Evolutionary conservation across 1,284 basidiomycete genomes (phyloP).

Genomic region (Mycena sp.): DNA sequence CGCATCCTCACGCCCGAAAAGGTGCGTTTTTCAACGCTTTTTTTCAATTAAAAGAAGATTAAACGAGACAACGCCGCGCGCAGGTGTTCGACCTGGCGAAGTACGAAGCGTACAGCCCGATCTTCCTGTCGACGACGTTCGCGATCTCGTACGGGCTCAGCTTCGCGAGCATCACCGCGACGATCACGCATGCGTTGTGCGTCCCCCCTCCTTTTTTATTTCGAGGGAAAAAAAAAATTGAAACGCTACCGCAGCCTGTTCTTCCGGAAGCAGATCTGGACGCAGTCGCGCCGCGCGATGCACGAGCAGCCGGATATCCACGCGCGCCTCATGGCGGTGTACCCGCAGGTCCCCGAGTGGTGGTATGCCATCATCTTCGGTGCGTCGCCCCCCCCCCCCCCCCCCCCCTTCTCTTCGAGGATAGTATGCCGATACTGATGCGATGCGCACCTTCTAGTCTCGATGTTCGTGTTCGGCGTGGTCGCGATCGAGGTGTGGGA

Average conservation of each 20-base stretch:
- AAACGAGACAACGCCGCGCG: no score
- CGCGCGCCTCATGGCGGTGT: conserved; percentile 74
- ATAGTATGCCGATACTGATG: not conserved
- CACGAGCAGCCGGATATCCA: conserved; percentile 81
- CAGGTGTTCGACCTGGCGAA: conserved; percentile 58
- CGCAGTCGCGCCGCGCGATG: conserved; percentile 58
- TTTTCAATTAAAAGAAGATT: no score
- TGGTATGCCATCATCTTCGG: conserved; percentile 64
- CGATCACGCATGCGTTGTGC: conserved; percentile 75
- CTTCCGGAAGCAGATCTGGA: conserved; percentile 82
- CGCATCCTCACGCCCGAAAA: conserved; percentile 61
- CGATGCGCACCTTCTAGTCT: conserved; percentile 21
- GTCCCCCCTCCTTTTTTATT: not conserved
- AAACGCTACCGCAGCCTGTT: conserved; percentile 55
- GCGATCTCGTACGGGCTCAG: conserved; percentile 72
- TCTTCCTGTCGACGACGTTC: conserved; percentile 74
- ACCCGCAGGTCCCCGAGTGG: conserved; percentile 80
- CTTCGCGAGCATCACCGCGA: conserved; percentile 67
- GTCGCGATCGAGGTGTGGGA: conserved; percentile 66
- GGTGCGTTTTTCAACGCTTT: no score
- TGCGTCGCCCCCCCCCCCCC: not conserved
- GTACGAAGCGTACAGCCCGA: conserved; percentile 66
- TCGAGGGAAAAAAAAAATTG: not conserved
- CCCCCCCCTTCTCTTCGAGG: no score
- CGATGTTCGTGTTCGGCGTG: conserved; percentile 66